phyloP scores from a whole-genome alignment of 176 grass and related monocot species.

The Musa itinerans region DNA sequence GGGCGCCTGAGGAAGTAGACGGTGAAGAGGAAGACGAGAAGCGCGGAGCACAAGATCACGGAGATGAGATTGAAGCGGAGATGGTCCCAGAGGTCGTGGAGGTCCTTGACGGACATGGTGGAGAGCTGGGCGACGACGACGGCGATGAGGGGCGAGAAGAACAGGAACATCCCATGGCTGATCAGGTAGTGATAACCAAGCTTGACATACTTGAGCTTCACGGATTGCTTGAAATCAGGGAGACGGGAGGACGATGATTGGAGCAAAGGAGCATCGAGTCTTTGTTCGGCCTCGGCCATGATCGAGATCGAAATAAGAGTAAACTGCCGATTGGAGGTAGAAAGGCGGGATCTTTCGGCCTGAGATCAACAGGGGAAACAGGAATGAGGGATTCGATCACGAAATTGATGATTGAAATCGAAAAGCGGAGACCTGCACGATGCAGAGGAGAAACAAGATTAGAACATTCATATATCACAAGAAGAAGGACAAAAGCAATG shows the following conservation, averaged over 20 bases:
- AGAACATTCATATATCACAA: not conserved
- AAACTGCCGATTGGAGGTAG: not conserved
- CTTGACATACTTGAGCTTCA: conserved; percentile 14
- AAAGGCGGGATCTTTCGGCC: not conserved
- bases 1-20: conserved; percentile 7
- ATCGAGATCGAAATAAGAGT: not conserved
- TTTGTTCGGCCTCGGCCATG: not conserved
- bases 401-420: too few species aligned
- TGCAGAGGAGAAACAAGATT: not conserved
- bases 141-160: not conserved
- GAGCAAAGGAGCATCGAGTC: not conserved
- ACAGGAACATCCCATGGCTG: conserved; percentile 10
- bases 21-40: conserved; percentile 10
- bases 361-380: not conserved
- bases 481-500: too few species aligned
- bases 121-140: not conserved
- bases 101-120: conserved; percentile 1
- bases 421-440: not conserved
- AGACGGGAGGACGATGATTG: not conserved
- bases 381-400: not conserved
- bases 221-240: conserved; percentile 11
- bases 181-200: conserved; percentile 13
- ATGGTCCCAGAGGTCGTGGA: conserved; percentile 2
- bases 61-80: conserved; percentile 11
- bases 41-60: conserved; percentile 2